A percentile compares a stretch with the other conserved stretches of the same genome.
Evolutionary conservation across 2,329 filamentous ascomycete species (phyloP).

Genomic region (Fulvia fulva): DNA sequence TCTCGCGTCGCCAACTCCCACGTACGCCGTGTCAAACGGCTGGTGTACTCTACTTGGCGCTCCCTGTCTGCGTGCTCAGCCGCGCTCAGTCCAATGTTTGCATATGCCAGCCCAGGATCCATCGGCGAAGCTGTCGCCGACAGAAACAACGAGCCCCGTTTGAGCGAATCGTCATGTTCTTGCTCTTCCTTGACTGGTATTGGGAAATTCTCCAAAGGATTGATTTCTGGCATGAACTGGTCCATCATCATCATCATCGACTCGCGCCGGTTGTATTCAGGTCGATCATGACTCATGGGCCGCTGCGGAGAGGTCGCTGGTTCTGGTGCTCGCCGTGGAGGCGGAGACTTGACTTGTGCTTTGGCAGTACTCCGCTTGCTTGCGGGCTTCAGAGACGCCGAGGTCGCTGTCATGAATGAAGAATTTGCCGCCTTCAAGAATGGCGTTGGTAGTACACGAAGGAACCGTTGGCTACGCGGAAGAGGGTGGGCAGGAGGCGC

Average conservation of each 20-base stretch:
- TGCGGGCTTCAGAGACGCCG: conserved; percentile 44
- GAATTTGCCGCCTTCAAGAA: conserved; percentile 93
- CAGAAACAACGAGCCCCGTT: conserved; percentile 25
- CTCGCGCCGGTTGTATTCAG: conserved; percentile 38
- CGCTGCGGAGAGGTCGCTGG: conserved; percentile 17
- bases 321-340: conserved; percentile 11
- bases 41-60: conserved; percentile 73
- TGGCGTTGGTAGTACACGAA: conserved; percentile 83
- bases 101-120: conserved; percentile 43
- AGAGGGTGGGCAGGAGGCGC: conserved; percentile 78
- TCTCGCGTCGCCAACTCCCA: conserved; percentile 90
- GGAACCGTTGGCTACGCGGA: conserved; percentile 84
- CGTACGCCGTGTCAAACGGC: conserved; percentile 82
- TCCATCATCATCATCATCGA: conserved; percentile 51
- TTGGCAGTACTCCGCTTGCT: conserved; percentile 25
- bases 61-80: conserved; percentile 65
- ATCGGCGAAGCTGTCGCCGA: conserved; percentile 32
- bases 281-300: conserved; percentile 23
- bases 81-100: conserved; percentile 36
- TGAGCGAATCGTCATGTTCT: conserved; percentile 21
- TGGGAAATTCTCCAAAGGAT: conserved; percentile 29
- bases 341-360: conserved; percentile 12
- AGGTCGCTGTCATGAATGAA: conserved; percentile 89
- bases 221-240: conserved; percentile 41
- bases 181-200: conserved; percentile 24